These are phyloP conservation scores for Coccomyxa sp. DNA, from an alignment of 139 green algal genomes.

Conservation along the genomic window DNA sequence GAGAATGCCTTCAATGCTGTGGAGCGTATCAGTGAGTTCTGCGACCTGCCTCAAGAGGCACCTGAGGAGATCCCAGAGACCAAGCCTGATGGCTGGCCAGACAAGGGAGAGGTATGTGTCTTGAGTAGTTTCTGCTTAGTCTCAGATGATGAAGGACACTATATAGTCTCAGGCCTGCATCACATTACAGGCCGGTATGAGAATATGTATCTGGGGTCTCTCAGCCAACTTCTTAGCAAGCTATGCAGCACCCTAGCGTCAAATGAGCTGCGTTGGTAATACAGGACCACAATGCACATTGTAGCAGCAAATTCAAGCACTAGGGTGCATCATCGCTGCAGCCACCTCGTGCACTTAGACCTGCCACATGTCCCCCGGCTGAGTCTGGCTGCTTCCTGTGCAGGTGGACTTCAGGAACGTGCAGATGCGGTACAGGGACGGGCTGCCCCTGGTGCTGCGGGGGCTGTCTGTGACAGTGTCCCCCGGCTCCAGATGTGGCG, in stretches of 20 bases:
- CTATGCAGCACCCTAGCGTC: too few species aligned
- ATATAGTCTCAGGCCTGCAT: too few species aligned
- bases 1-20: slow-evolving; percentile 89
- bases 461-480: slow-evolving; percentile 67
- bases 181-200: too few species aligned
- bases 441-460: slow-evolving; percentile 80
- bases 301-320: too few species aligned
- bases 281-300: too few species aligned
- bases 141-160: too few species aligned
- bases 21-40: slow-evolving; percentile 86
- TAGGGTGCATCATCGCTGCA: too few species aligned
- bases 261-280: too few species aligned
- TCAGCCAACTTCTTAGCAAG: too few species aligned
- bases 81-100: slow-evolving; percentile 21
- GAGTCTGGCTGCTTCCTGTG: neutral
- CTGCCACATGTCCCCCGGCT: neutral
- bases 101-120: slow-evolving; percentile 5
- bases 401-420: slow-evolving; percentile 58
- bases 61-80: slow-evolving; percentile 3
- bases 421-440: slow-evolving; percentile 77
- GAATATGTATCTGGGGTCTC: too few species aligned
- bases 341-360: neutral
- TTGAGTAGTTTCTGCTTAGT: too few species aligned
- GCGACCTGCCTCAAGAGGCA: slow-evolving; percentile 31
- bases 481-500: slow-evolving; percentile 21